Conservation (phyloP, 202 grass and related monocot species). For the Schoenoplectus tabernaemontani region DNA sequence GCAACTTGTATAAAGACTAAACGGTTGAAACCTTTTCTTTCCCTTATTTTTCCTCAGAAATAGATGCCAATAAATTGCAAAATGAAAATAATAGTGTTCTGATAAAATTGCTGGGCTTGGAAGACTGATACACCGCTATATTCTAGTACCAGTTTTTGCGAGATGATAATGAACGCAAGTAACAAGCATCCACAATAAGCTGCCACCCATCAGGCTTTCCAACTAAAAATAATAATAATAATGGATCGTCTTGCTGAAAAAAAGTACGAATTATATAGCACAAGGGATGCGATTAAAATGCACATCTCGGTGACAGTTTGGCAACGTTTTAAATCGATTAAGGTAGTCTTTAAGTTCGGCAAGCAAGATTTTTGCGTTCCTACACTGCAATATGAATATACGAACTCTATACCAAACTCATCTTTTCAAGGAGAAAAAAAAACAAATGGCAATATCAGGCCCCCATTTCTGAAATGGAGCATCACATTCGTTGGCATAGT, state of each 20-base stretch:
- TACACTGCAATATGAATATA: slow-evolving; percentile 17
- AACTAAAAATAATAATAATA: too few species aligned
- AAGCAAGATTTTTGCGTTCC: background rate
- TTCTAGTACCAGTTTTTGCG: too few species aligned
- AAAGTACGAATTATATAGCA: background rate
- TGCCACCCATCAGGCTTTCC: too few species aligned
- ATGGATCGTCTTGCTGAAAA: too few species aligned
- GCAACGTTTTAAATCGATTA: background rate
- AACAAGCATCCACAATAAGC: background rate
- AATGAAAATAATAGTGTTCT: too few species aligned
- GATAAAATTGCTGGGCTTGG: background rate
- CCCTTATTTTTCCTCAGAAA: too few species aligned
- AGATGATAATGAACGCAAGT: background rate
- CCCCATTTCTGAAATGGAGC: slow-evolving; percentile 11
- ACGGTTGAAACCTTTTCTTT: too few species aligned
- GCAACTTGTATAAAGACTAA: too few species aligned
- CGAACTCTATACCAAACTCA: slow-evolving; percentile 9
- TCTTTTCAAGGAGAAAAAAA: slow-evolving; percentile 8
- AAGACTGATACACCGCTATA: background rate
- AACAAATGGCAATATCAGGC: slow-evolving; percentile 19
- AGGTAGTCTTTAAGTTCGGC: background rate
- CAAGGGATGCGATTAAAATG: background rate
- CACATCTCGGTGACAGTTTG: background rate
- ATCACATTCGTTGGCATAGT: slow-evolving; percentile 16
- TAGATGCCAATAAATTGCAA: too few species aligned